Evolutionary conservation across 805 yeast genomes (phyloP), one percentile per base, ranked within the genome.

Genomic region (Pichia eremophila): DNA sequence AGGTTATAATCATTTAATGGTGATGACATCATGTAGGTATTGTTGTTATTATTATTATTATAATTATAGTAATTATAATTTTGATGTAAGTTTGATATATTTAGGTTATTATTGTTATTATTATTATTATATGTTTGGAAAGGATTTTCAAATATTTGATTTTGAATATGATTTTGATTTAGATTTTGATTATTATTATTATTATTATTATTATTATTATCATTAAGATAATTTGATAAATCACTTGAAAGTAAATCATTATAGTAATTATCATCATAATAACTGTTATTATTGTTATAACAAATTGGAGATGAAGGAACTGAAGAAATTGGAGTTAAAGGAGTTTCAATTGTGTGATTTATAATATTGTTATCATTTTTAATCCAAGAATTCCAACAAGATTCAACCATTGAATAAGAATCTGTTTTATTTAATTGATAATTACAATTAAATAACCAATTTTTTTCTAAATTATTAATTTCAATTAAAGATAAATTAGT

Each of bases 401-500:
- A 65, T 53, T 64, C 67, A 42, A 65, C 61, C 46, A 65, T 58
- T n/a, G 53, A 38, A 39, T 48, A 64, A 17, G 64, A 64, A 19
- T 58, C 56, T 11, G 62, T 62, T 41, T 62, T 59, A 47, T 61
- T 65, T 38, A 65, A 52, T 43, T 57, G 58, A 64, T 67, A 65
- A 32, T 55, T 55, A 34, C 66, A 56, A 15, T 47, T 51, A 18
- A 41, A 37, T 14, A 65, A 51, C 69, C 69, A 91, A 41, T 68
- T 70, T 46, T 75, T 76, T 69, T 91, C 99, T 51, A 78, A 68
- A 17, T 62, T 58, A 58, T 90, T 88, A 52, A 91, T 73, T 35
- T 74, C 65, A 2, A 60, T 59, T 43, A 86, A 71, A 8, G 77
- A 66, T 52, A 91, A 74, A 18, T 95, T 95, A 6, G 96, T 85